These are phyloP conservation scores for Globisporangium mamillatum DNA, from an alignment of 352 stramenopile species.

Conservation along the genomic window DNA sequence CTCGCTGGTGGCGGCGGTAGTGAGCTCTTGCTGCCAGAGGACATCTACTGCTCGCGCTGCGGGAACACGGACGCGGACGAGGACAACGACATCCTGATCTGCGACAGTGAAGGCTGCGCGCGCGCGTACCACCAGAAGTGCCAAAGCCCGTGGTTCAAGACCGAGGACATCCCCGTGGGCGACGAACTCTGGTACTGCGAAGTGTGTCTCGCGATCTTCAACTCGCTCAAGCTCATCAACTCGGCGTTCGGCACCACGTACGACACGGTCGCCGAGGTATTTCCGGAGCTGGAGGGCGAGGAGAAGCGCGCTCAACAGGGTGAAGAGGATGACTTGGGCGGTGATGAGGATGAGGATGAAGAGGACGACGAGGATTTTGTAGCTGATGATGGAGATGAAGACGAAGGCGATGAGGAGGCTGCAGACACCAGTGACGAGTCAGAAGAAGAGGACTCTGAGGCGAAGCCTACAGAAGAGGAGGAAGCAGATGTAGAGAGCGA, in stretches of 20 bases:
- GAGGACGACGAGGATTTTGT: slow-evolving; percentile 60
- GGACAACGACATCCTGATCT: slow-evolving; percentile 85
- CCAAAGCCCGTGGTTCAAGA: slow-evolving; percentile 56
- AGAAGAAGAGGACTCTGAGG: slow-evolving; percentile 13
- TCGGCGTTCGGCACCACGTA: slow-evolving; percentile 71
- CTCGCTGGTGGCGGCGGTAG: slow-evolving; percentile 23
- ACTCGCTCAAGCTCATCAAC: slow-evolving; percentile 80
- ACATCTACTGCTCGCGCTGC: slow-evolving; percentile 81
- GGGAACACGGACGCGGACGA: slow-evolving; percentile 52
- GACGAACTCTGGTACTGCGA: slow-evolving; percentile 81
- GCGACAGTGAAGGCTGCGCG: slow-evolving; percentile 67
- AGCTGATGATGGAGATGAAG: slow-evolving; percentile 29
- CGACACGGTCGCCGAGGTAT: slow-evolving; percentile 47
- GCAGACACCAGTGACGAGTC: slow-evolving; percentile 17
- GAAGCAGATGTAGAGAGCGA: slow-evolving; percentile 28
- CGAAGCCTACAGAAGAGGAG: not conserved
- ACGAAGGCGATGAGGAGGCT: slow-evolving; percentile 29
- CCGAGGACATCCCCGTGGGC: slow-evolving; percentile 57
- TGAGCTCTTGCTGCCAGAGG: slow-evolving; percentile 22
- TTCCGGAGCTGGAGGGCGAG: slow-evolving; percentile 35
- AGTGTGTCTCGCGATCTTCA: slow-evolving; percentile 71
- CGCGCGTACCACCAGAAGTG: slow-evolving; percentile 83
- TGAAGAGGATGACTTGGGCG: slow-evolving; percentile 4
- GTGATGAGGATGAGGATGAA: slow-evolving; percentile 19
- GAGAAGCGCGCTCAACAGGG: slow-evolving; percentile 24